These are phyloP conservation scores for Oryza glaberrima DNA, from an alignment of 176 grass and related monocot genomes.

Conservation along the genomic window DNA sequence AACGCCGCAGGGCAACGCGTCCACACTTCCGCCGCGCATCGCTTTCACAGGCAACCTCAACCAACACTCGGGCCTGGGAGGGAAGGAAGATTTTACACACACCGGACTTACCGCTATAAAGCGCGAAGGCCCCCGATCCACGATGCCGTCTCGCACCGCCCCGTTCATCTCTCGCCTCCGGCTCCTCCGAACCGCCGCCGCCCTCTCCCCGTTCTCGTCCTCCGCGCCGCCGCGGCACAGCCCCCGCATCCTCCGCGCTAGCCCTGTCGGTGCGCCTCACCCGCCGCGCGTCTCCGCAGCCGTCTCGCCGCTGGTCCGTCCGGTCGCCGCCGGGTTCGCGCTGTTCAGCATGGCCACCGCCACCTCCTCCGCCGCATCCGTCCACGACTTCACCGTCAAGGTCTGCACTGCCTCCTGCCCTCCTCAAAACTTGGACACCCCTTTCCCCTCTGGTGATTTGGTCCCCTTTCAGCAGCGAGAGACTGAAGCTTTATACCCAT, in stretches of 20 bases:
- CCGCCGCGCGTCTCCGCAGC: not conserved
- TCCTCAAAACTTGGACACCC: not conserved
- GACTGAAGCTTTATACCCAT: not conserved
- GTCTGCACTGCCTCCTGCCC: slow-evolving; percentile 32
- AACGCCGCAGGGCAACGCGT: not conserved
- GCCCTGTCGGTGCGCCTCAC: not conserved
- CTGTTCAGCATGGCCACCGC: slow-evolving; percentile 47
- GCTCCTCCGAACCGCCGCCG: slow-evolving; percentile 12
- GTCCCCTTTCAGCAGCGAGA: not conserved
- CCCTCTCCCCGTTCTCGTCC: not conserved
- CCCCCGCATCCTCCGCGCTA: slow-evolving; percentile 1
- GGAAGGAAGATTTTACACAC: not conserved
- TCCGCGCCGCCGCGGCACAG: slow-evolving; percentile 2
- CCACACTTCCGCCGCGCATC: not conserved
- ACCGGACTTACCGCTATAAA: slow-evolving; percentile 14
- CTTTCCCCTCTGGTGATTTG: no score
- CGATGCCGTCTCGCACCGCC: slow-evolving; percentile 34
- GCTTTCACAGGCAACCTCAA: not conserved
- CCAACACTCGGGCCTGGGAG: no score
- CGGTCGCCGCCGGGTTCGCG: slow-evolving; percentile 32
- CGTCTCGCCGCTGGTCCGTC: slow-evolving; percentile 12
- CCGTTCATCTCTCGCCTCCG: slow-evolving; percentile 33
- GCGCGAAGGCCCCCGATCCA: not conserved
- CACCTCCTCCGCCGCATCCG: slow-evolving; percentile 47
- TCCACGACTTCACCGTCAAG: slow-evolving; percentile 90